phyloP scores from a whole-genome alignment of 2,329 filamentous ascomycete genomes.

The Lasiodiplodia gonubiensis region DNA sequence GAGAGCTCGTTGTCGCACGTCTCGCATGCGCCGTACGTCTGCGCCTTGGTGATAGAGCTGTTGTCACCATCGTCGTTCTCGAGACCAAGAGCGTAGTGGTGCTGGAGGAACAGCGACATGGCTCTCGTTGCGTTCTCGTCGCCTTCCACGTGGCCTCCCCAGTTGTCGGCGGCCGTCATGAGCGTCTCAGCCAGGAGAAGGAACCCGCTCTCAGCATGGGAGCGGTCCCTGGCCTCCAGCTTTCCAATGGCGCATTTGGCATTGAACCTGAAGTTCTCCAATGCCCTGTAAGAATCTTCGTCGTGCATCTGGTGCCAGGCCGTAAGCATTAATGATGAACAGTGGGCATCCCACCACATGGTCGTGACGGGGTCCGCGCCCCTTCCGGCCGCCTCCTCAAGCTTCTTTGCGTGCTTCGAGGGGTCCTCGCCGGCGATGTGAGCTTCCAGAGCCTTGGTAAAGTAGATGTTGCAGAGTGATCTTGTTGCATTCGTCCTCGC shows the following conservation, averaged over 20 bases:
- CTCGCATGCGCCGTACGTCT: slow-evolving; percentile 22
- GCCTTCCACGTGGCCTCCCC: slow-evolving; percentile 12
- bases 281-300: slow-evolving; percentile 8
- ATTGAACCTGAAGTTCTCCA: slow-evolving; percentile 23
- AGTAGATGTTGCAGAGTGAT: slow-evolving; percentile 23
- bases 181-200: slow-evolving; percentile 23
- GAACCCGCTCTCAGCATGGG: slow-evolving; percentile 23
- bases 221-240: slow-evolving; percentile 14
- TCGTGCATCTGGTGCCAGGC: slow-evolving; percentile 20
- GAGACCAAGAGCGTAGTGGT: slow-evolving; percentile 3
- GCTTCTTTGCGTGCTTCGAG: slow-evolving; percentile 9
- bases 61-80: not conserved
- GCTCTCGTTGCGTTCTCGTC: slow-evolving; percentile 22
- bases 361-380: slow-evolving; percentile 14
- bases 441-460: slow-evolving; percentile 23
- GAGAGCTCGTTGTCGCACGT: slow-evolving; percentile 16
- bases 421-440: slow-evolving; percentile 18
- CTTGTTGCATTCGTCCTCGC: slow-evolving; percentile 15
- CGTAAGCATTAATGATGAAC: slow-evolving; percentile 24
- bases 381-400: slow-evolving; percentile 18
- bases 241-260: slow-evolving; percentile 20
- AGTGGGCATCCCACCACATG: slow-evolving; percentile 22
- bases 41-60: not conserved
- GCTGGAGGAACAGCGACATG: slow-evolving; percentile 18
- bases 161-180: slow-evolving; percentile 23